Percentiles rank a stretch among this genome's conserved stretches.
Conservation (phyloP, 2,329 filamentous ascomycete genomes). For the Fusarium tricinctum region DNA sequence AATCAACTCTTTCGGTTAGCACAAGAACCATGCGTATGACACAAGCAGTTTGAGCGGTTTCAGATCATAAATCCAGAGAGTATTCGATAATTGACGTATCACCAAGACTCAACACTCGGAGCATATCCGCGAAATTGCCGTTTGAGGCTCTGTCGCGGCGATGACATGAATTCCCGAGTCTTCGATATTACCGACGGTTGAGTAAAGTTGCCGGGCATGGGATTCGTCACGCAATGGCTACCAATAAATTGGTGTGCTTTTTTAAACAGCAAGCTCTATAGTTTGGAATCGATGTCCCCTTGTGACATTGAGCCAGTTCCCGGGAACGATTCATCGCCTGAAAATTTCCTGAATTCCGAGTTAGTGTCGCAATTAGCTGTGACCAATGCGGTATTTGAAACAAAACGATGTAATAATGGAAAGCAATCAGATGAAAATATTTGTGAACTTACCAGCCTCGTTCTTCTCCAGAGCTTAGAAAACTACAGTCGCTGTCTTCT, state of each 20-base stretch:
- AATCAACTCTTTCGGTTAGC: constrained; percentile 14
- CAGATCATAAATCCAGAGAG: neutral
- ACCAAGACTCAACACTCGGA: constrained; percentile 4
- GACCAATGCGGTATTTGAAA: constrained; percentile 19
- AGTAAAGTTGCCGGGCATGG: constrained; percentile 6
- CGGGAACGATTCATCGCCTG: constrained; percentile 69
- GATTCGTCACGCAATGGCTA: constrained; percentile 6
- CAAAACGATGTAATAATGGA: constrained; percentile 8
- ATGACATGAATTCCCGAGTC: neutral
- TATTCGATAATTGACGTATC: neutral
- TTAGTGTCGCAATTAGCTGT: constrained; percentile 36
- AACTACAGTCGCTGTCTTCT: constrained; percentile 86
- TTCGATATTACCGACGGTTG: constrained; percentile 1
- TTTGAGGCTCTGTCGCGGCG: neutral
- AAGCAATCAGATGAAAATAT: constrained; percentile 29
- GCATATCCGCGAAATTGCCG: constrained; percentile 14
- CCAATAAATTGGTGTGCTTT: constrained; percentile 11
- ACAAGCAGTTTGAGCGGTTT: constrained; percentile 11
- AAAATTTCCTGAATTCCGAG: constrained; percentile 58
- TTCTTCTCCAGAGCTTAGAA: constrained; percentile 84
- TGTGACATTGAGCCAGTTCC: constrained; percentile 56
- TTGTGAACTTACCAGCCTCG: constrained; percentile 80
- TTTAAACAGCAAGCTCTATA: constrained; percentile 44
- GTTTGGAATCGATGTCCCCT: constrained; percentile 49
- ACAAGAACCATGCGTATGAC: constrained; percentile 3